Evolutionary conservation across 148 eudicot species (phyloP).

Genomic region (Persicaria tinctoria): DNA sequence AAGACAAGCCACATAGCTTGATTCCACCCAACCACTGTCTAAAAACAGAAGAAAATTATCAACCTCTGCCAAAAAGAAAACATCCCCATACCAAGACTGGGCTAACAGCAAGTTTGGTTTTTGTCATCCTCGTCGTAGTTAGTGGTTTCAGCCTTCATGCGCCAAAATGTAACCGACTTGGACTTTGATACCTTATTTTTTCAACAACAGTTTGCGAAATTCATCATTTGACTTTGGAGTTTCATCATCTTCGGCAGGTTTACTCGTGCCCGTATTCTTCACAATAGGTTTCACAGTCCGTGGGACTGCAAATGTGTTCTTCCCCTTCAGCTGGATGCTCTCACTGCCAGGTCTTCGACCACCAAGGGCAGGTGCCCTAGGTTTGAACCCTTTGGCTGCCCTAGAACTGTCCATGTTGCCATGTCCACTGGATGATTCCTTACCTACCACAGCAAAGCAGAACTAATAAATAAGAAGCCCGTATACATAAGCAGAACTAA

Average conservation of each 20-base stretch:
- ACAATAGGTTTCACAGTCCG: slow-evolving; percentile 58
- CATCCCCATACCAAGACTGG: background rate
- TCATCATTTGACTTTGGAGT: slow-evolving; percentile 84
- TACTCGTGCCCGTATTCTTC: slow-evolving; percentile 28
- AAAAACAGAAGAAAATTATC: background rate
- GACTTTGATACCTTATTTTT: slow-evolving; percentile 17
- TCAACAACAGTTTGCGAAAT: slow-evolving; percentile 69
- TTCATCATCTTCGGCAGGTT: slow-evolving; percentile 40
- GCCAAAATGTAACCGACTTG: background rate
- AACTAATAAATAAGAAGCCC: background rate
- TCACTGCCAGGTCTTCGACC: slow-evolving; percentile 17
- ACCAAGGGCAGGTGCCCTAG: slow-evolving; percentile 4
- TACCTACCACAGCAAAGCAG: background rate
- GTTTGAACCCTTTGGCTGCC: background rate
- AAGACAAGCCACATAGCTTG: background rate
- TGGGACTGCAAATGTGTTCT: slow-evolving; percentile 82
- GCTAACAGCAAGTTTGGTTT: background rate
- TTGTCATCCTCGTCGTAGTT: no score
- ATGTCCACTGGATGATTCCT: background rate
- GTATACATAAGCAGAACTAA: background rate
- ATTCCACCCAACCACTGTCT: background rate
- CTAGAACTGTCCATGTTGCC: background rate
- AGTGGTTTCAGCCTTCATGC: background rate
- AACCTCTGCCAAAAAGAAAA: background rate
- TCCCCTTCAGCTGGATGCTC: slow-evolving; percentile 51